Base-by-base conservation (phyloP, 306 rosid species). In the Prunus mume region DNA sequence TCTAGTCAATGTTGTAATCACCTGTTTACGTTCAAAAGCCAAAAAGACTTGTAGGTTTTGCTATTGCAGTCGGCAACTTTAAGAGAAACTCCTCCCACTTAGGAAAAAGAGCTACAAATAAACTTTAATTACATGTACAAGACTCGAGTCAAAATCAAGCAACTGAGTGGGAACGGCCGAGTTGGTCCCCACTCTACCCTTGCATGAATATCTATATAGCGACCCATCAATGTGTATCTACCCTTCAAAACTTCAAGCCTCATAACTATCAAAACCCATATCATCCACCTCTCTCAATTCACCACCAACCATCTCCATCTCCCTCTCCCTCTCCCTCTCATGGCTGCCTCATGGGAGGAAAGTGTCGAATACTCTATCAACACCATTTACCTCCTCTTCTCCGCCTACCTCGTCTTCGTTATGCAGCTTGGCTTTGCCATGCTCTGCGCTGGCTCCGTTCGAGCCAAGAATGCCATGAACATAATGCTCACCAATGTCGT, bases 341-440 rank as follows among this genome's bases (percentile, higher is more conserved):
- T 88, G 96, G 93, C 73, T 55, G 84, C 52, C 69, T 68, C 94
- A 56, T 90, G 97, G 97, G 90, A 92, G 65, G 45, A 88, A 75
- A 84, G 91, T 51, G 96, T 92, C 13, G 88, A 87, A 0, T 9
- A 73, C 78, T 90, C 93, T 72, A 90, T 90, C 79, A 90, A 90
- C 83, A 67, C 91, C 62, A 77, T 90, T n/a, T 93, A 86, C 83
- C 96, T 89, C 41, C 90, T 89, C 49, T 90, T 90, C 83, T 92
- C 93, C 0, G 92, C 97, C 2, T 89, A 93, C 86, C 91, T 93
- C 0, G 96, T 89, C 69, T 90, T 93, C 61, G 83, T 84, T 4
- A 93, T 89, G 96, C 96, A 93, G 68, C 81, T 89, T 34, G 94
- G 97, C 46, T 93, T 93, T 51, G 96, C 96, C 45, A 89, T 93